phyloP scores from a whole-genome alignment of 257 asterid species.

The Voacanga thouarsii region DNA sequence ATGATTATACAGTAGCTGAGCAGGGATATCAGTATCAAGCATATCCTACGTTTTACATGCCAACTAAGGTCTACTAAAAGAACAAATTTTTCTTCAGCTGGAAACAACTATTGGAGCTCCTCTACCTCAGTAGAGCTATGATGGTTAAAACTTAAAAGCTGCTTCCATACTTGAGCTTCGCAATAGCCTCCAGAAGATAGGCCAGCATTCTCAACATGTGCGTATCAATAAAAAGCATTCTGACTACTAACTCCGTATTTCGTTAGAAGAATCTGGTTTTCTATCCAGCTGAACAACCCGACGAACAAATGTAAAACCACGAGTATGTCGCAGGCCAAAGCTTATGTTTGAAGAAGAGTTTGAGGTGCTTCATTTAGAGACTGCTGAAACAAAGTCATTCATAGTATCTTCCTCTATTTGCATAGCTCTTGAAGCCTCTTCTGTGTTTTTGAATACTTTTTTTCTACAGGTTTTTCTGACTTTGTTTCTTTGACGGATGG shows the following conservation, averaged over 20 bases:
- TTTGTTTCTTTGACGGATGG: too few species aligned
- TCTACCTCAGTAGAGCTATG: too few species aligned
- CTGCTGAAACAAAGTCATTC: constrained; percentile 71
- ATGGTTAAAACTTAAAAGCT: too few species aligned
- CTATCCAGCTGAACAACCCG: constrained; percentile 53
- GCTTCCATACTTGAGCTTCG: not conserved
- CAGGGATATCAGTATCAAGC: not conserved
- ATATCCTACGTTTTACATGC: not conserved
- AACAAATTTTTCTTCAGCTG: not conserved
- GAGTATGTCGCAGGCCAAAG: constrained; percentile 71
- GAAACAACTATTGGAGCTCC: not conserved
- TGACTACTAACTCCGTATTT: constrained; percentile 14
- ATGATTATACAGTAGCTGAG: too few species aligned
- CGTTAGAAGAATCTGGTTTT: constrained; percentile 30
- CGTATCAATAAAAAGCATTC: not conserved
- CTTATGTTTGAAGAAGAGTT: constrained; percentile 77
- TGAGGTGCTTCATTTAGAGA: constrained; percentile 71
- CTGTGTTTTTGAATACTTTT: too few species aligned
- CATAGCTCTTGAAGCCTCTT: constrained; percentile 58
- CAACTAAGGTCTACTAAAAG: not conserved
- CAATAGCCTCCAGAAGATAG: too few species aligned
- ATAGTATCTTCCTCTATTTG: constrained; percentile 72
- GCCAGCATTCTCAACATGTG: not conserved
- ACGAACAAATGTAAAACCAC: constrained; percentile 70
- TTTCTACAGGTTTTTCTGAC: too few species aligned